These are phyloP conservation scores for Lodderomyces metapsilosis DNA, from an alignment of 1,139 yeast species.

Conservation along the genomic window DNA sequence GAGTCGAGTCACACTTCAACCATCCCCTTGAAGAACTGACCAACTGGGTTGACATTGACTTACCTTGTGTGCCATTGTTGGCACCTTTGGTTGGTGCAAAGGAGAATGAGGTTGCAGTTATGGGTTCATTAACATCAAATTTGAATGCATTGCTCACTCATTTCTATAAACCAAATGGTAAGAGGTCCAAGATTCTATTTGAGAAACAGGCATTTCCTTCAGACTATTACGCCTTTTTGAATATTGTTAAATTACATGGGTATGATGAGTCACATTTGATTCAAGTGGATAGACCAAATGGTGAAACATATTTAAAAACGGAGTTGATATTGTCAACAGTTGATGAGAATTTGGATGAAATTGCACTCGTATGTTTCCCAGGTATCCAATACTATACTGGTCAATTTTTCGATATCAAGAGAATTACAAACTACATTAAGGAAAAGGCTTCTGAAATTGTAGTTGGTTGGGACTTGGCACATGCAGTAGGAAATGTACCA, in stretches of 20 bases:
- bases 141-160: slow-evolving; percentile 70
- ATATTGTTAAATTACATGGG: slow-evolving; percentile 67
- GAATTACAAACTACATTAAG: slow-evolving; percentile 59
- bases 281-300: slow-evolving; percentile 57
- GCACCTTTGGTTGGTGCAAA: slow-evolving; percentile 77
- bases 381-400: slow-evolving; percentile 95
- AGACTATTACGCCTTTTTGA: slow-evolving; percentile 82
- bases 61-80: slow-evolving; percentile 66
- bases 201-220: slow-evolving; percentile 91
- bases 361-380: slow-evolving; percentile 77
- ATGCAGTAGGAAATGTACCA: slow-evolving; percentile 87
- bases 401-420: slow-evolving; percentile 71
- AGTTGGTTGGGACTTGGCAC: slow-evolving; percentile 97
- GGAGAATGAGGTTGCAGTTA: slow-evolving; percentile 72
- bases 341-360: slow-evolving; percentile 54
- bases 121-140: slow-evolving; percentile 85
- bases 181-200: slow-evolving; percentile 68
- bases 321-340: slow-evolving; percentile 60
- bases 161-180: slow-evolving; percentile 67
- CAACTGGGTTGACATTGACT: slow-evolving; percentile 81
- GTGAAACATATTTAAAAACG: slow-evolving; percentile 58
- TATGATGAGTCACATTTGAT: slow-evolving; percentile 58
- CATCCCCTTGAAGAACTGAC: slow-evolving; percentile 49
- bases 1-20: slow-evolving; percentile 81
- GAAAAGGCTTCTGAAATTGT: slow-evolving; percentile 38